Percentiles rank a stretch among this genome's conserved stretches.
phyloP scores from a whole-genome alignment of 1,284 basidiomycete genomes.

The Trametes polyzona region DNA sequence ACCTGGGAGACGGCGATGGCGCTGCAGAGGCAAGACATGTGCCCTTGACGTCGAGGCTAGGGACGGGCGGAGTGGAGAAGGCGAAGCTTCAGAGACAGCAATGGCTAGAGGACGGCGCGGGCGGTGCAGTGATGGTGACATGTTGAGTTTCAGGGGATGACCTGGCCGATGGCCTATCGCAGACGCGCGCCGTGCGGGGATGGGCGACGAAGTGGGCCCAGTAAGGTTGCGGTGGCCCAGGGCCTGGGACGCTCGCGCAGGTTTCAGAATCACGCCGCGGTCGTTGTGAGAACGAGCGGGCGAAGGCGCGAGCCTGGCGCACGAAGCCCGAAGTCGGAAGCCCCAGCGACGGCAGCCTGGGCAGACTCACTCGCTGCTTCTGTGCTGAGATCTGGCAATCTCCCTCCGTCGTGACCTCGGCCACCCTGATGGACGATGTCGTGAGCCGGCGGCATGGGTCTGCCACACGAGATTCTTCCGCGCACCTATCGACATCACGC shows the following conservation, averaged over 20 bases:
- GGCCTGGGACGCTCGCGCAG: constrained; percentile 4
- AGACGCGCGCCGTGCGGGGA: constrained; percentile 15
- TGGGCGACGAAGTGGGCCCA: constrained; percentile 11
- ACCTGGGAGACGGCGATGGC: constrained; percentile 11
- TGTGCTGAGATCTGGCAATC: constrained; percentile 8
- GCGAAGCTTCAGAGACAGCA: constrained; percentile 4
- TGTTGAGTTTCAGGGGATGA: constrained; percentile 27
- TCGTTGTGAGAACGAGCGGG: constrained; percentile 25
- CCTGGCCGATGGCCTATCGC: constrained; percentile 11
- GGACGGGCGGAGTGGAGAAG: constrained; percentile 11
- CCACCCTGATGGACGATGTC: constrained; percentile 18
- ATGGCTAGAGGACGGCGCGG: constrained; percentile 17
- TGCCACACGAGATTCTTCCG: constrained; percentile 5
- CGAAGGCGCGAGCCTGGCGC: constrained; percentile 1
- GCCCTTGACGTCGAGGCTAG: constrained; percentile 19
- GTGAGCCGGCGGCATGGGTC: constrained; percentile 12
- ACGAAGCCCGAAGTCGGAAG: neutral
- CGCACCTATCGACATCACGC: neutral
- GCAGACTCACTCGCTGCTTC: constrained; percentile 10
- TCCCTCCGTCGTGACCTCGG: constrained; percentile 17
- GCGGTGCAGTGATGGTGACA: constrained; percentile 24
- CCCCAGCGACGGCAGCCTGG: neutral
- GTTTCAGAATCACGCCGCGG: constrained; percentile 27
- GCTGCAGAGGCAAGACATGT: neutral
- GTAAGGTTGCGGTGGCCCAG: constrained; percentile 12